These are phyloP conservation scores for Colletotrichum abscissum DNA, from an alignment of 2,329 filamentous ascomycete genomes.

Conservation along the genomic window DNA sequence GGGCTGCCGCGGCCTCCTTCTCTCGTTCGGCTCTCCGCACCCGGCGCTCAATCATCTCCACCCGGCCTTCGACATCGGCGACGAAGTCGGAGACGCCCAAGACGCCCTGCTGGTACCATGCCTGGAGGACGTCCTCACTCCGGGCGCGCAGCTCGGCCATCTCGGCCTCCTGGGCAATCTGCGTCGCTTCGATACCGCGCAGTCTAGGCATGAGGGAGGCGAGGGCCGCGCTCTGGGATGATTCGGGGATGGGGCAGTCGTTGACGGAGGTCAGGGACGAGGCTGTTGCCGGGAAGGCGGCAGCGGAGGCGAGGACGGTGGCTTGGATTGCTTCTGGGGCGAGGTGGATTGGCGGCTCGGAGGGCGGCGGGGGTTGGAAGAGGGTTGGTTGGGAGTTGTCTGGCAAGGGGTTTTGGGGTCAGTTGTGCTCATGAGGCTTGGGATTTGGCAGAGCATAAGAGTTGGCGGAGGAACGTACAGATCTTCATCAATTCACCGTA, in stretches of 20 bases:
- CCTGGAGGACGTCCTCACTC: slow-evolving; percentile 71
- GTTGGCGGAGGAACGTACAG: slow-evolving; percentile 54
- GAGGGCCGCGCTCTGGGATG: slow-evolving; percentile 65
- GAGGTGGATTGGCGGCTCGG: slow-evolving; percentile 63
- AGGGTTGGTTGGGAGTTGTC: slow-evolving; percentile 66
- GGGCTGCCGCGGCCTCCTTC: slow-evolving; percentile 55
- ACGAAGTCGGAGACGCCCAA: slow-evolving; percentile 76
- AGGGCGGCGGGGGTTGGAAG: slow-evolving; percentile 60
- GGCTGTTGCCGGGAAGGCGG: slow-evolving; percentile 65
- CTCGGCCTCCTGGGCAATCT: slow-evolving; percentile 70
- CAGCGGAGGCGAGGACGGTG: slow-evolving; percentile 66
- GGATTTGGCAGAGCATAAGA: too few relatives aligned
- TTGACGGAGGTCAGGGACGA: slow-evolving; percentile 68
- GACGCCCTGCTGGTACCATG: slow-evolving; percentile 81
- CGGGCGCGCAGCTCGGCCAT: slow-evolving; percentile 71
- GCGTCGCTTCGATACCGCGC: slow-evolving; percentile 68
- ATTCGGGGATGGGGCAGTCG: slow-evolving; percentile 67
- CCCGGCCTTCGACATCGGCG: slow-evolving; percentile 76
- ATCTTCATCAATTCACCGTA: slow-evolving; percentile 71
- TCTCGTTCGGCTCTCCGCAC: slow-evolving; percentile 73
- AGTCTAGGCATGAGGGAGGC: slow-evolving; percentile 71
- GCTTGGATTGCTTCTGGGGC: slow-evolving; percentile 62
- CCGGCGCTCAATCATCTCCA: slow-evolving; percentile 73
- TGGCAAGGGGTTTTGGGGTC: slow-evolving; percentile 39
- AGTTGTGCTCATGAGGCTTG: background rate